A percentile compares a stretch with the other conserved stretches of the same genome.
phyloP scores from a whole-genome alignment of 345 rosid genomes.

The Iberis pinnata region DNA sequence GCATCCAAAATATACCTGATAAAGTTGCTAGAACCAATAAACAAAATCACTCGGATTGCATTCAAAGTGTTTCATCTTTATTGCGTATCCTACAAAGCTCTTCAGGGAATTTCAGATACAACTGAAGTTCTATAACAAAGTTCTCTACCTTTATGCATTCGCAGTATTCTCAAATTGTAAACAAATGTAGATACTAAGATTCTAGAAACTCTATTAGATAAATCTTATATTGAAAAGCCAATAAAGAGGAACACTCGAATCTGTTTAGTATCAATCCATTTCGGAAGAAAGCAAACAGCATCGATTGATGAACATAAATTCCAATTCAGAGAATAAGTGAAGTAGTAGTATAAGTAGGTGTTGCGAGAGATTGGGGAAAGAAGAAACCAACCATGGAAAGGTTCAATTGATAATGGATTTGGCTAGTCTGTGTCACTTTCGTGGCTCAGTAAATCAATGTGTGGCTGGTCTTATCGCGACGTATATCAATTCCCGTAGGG shows the following conservation, averaged over 20 bases:
- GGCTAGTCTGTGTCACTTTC: too few relatives aligned
- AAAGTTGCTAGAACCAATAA: too few relatives aligned
- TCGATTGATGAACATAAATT: background rate
- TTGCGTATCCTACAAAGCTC: background rate
- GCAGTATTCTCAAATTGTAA: background rate
- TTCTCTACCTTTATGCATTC: background rate
- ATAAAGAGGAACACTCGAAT: background rate
- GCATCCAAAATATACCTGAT: background rate
- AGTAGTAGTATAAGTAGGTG: too few relatives aligned
- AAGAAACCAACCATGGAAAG: conserved; percentile 22
- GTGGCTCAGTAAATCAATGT: background rate
- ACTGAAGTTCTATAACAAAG: background rate
- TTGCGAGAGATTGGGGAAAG: too few relatives aligned
- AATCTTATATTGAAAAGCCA: too few relatives aligned
- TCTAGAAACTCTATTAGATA: too few relatives aligned
- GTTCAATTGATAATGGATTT: conserved; percentile 2
- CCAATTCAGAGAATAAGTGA: too few relatives aligned
- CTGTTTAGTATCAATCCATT: background rate
- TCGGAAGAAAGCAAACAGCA: too few relatives aligned
- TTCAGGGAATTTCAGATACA: background rate
- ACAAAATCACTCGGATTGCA: conserved; percentile 1
- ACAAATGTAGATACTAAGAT: background rate
- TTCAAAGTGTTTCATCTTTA: background rate
- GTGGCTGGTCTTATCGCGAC: too few relatives aligned
- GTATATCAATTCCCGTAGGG: too few relatives aligned